Evolutionary conservation across 768 basidiomycete species (phyloP), one percentile per base, ranked within the genome.

Genomic region (Boletus tomentosulus): DNA sequence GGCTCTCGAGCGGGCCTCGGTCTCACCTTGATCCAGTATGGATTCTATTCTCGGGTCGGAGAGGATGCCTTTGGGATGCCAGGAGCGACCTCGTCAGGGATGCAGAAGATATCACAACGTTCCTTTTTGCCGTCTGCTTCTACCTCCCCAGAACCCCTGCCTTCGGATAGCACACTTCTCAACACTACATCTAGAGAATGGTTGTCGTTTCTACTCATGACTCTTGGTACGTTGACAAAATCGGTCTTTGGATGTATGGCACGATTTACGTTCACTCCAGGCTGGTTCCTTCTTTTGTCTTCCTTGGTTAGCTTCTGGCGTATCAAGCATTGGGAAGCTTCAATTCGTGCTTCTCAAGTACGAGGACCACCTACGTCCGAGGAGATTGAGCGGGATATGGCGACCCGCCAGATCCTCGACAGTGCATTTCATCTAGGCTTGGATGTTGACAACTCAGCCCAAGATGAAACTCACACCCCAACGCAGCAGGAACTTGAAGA

Each of bases 1-100:
- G 97, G 97, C 47, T 92, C 92, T 15, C 87, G 92, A 42, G 93
- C 92, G 0, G 96, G 96, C 30, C 83, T 99, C n/a, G 96, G 96
- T 16, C 78, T 97, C 61, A 98, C 92, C 0, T 76, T 98, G 56
- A 95, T 98, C 58, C 96, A 98, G 65, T 92, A 86, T 61, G 96
- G 95, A 1, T 83, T 95, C 62, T 86, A 83, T 66, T 82, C 88
- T 12, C 82, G 82, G 48, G 56, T 68, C 12, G 67, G 67, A 37
- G 62, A 60, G 12, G 59, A 70, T 59, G 67, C 69, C 57, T 60
- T 73, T 43, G 63, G 60, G 47, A 50, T 57, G 35, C 52, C 48
- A 54, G 63, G 47, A 9, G 62, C 60, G n/a, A 61, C 53, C 30
- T 15, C 52, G 5, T 31, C 60, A 13, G 63, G 49, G 49, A 56